These are phyloP conservation scores for Abelmoschus esculentus DNA, from an alignment of 345 rosid genomes.

Conservation along the genomic window DNA sequence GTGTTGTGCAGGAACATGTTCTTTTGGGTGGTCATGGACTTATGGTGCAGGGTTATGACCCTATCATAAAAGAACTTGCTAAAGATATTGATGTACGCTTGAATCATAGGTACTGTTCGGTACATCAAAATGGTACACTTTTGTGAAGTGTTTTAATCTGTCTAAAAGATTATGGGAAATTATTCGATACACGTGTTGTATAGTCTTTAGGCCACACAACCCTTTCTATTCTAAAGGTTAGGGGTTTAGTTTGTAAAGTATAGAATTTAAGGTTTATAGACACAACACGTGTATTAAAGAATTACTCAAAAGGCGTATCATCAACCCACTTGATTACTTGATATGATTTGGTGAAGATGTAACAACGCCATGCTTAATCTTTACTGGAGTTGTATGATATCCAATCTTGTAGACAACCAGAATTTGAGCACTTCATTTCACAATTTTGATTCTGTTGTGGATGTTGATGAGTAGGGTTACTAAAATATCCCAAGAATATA, in stretches of 20 bases:
- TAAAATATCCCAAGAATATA: slow-evolving; percentile 35
- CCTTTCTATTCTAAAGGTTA: no score
- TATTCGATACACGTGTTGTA: no score
- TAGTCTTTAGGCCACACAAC: no score
- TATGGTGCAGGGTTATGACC: slow-evolving; percentile 85
- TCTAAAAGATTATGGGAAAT: neutral
- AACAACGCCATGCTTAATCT: neutral
- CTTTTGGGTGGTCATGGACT: slow-evolving; percentile 94
- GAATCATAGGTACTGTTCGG: slow-evolving; percentile 49
- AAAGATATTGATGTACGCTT: slow-evolving; percentile 61
- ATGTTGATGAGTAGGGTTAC: slow-evolving; percentile 41
- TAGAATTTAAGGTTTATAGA: no score
- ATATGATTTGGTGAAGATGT: neutral
- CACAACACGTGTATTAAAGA: no score
- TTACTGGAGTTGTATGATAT: neutral
- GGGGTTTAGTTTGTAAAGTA: no score
- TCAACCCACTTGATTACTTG: neutral
- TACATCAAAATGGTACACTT: neutral
- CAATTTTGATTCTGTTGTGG: slow-evolving; percentile 8
- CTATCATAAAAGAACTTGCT: slow-evolving; percentile 73
- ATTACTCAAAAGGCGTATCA: neutral
- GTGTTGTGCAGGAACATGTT: slow-evolving; percentile 59
- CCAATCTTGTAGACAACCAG: neutral
- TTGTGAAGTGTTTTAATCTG: neutral
- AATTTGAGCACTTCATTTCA: neutral